A percentile compares a stretch with the other conserved stretches of the same genome.
phyloP scores from a whole-genome alignment of 2,329 filamentous ascomycete genomes.

The Chalaropsis thielavioides region DNA sequence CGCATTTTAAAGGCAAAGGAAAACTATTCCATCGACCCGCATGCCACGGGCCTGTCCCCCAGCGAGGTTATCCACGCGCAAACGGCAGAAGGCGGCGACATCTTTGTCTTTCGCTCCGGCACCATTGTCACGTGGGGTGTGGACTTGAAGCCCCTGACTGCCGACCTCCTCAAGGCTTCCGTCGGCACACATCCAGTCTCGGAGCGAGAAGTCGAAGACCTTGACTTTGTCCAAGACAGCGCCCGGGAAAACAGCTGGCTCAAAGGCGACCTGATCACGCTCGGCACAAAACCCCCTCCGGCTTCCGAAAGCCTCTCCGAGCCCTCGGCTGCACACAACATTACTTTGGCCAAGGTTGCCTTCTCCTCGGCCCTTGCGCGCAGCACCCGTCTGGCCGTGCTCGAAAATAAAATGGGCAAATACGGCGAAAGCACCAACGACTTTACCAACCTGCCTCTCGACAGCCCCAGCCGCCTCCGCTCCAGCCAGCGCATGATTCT shows the following conservation, averaged over 20 bases:
- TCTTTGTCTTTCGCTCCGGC: slow-evolving; percentile 91
- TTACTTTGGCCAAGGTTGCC: slow-evolving; percentile 79
- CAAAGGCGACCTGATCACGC: slow-evolving; percentile 72
- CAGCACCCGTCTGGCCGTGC: slow-evolving; percentile 82
- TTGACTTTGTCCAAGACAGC: slow-evolving; percentile 71
- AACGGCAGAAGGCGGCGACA: slow-evolving; percentile 55
- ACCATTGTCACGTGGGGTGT: slow-evolving; percentile 88
- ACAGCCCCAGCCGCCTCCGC: slow-evolving; percentile 38
- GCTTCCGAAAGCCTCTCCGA: slow-evolving; percentile 21
- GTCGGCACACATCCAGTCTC: slow-evolving; percentile 54
- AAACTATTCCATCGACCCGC: slow-evolving; percentile 47
- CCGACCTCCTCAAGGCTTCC: slow-evolving; percentile 60
- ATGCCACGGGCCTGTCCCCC: slow-evolving; percentile 44
- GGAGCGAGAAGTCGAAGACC: slow-evolving; percentile 69
- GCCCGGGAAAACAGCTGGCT: slow-evolving; percentile 60
- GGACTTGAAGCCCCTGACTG: slow-evolving; percentile 59
- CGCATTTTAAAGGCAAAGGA: slow-evolving; percentile 40
- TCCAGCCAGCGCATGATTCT: slow-evolving; percentile 61
- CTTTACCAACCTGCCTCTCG: slow-evolving; percentile 60
- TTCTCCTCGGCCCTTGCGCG: slow-evolving; percentile 89
- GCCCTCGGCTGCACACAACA: slow-evolving; percentile 34
- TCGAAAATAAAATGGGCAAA: slow-evolving; percentile 66
- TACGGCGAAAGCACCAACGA: slow-evolving; percentile 79
- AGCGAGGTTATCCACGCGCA: slow-evolving; percentile 50
- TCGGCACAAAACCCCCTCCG: slow-evolving; percentile 57